phyloP scores from a whole-genome alignment of 2,329 filamentous ascomycete species.

The Trichophyton verrucosum region DNA sequence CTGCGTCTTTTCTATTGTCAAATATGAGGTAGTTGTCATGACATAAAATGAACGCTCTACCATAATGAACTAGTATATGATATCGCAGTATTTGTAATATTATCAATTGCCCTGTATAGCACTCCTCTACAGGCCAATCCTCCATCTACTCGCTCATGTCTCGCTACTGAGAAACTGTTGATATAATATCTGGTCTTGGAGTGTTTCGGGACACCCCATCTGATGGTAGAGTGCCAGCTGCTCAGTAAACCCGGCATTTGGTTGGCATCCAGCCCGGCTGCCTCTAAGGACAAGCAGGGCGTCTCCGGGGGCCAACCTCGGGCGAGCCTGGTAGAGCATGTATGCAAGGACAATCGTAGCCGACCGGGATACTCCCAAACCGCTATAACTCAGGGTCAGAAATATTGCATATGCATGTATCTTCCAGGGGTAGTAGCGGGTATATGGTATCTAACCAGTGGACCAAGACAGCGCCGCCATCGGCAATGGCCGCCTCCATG shows the following conservation, averaged over 20 bases:
- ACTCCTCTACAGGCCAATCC: slow-evolving; percentile 40
- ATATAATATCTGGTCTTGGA: slow-evolving; percentile 61
- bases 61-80: not conserved
- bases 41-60: not conserved
- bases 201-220: slow-evolving; percentile 66
- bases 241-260: slow-evolving; percentile 80
- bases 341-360: slow-evolving; percentile 74
- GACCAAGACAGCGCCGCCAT: slow-evolving; percentile 48
- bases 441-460: slow-evolving; percentile 49
- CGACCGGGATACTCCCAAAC: slow-evolving; percentile 90
- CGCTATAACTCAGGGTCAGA: slow-evolving; percentile 41
- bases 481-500: slow-evolving; percentile 61
- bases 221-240: slow-evolving; percentile 77
- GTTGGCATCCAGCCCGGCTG: slow-evolving; percentile 65
- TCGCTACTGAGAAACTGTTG: slow-evolving; percentile 20
- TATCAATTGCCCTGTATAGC: not conserved
- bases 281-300: slow-evolving; percentile 59
- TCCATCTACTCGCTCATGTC: slow-evolving; percentile 24
- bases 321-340: slow-evolving; percentile 49
- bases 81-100: not conserved
- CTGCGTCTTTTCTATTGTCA: not conserved
- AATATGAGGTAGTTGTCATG: slow-evolving; percentile 2
- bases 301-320: slow-evolving; percentile 45
- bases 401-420: not conserved
- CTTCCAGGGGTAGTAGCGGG: slow-evolving; percentile 2